Evolutionary conservation across 2,329 filamentous ascomycete species (phyloP).

Genomic region (Akanthomyces dipterigenus): DNA sequence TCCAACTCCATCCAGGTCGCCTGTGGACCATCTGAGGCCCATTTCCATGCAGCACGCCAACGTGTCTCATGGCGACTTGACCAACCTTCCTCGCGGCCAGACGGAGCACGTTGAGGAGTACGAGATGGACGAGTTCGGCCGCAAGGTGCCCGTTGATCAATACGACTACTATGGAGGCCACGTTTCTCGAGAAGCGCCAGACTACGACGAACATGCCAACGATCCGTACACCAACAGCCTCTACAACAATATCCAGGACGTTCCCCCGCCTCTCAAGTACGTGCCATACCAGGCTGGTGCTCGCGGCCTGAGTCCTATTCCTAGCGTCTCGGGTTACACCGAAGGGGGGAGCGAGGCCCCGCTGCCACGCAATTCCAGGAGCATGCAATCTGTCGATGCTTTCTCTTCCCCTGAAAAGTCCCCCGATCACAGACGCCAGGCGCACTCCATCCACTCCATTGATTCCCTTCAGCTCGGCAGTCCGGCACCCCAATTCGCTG

Average conservation of each 20-base stretch:
- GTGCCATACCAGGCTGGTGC: constrained; percentile 62
- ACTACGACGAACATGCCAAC: constrained; percentile 33
- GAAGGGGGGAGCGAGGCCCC: constrained; percentile 58
- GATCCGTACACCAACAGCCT: constrained; percentile 39
- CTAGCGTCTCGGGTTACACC: constrained; percentile 83
- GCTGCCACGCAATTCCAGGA: constrained; percentile 49
- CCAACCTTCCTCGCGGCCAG: constrained; percentile 43
- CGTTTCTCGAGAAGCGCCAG: constrained; percentile 21
- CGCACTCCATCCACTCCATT: constrained; percentile 27
- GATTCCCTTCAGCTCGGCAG: constrained; percentile 20
- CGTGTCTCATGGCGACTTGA: constrained; percentile 53
- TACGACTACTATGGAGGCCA: constrained; percentile 36
- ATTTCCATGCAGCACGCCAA: constrained; percentile 64
- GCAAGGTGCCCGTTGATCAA: constrained; percentile 28
- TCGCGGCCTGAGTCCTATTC: constrained; percentile 78
- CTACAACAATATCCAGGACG: constrained; percentile 54
- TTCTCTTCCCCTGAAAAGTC: constrained; percentile 58
- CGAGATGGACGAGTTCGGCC: constrained; percentile 40
- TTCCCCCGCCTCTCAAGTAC: constrained; percentile 57
- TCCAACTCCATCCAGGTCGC: constrained; percentile 53
- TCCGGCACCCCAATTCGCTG: constrained; percentile 48
- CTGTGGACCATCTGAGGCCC: constrained; percentile 49
- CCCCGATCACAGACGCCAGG: constrained; percentile 27
- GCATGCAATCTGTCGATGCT: constrained; percentile 44
- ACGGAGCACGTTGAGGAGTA: constrained; percentile 40